These are phyloP conservation scores for Pythium myriotylum DNA, from an alignment of 352 stramenopile species.

Conservation along the genomic window DNA sequence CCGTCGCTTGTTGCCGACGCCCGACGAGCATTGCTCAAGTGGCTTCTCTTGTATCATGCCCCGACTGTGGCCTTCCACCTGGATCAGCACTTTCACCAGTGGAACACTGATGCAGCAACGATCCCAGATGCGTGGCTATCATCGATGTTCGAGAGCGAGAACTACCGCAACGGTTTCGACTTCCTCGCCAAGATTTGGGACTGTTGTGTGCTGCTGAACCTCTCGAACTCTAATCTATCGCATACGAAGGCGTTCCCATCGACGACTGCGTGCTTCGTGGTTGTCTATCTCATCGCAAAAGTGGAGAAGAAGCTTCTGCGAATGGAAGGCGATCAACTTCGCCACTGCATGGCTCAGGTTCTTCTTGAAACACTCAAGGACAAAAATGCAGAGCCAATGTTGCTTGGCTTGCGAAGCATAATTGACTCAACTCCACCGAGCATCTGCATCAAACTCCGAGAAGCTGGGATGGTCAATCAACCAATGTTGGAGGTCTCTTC, in stretches of 20 bases:
- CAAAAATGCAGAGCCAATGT: constrained; percentile 34
- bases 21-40: constrained; percentile 60
- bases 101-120: constrained; percentile 42
- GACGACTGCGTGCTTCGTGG: constrained; percentile 53
- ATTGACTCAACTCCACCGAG: constrained; percentile 67
- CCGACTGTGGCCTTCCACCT: constrained; percentile 71
- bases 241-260: constrained; percentile 29
- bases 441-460: constrained; percentile 56
- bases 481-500: background rate
- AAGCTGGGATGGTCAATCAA: constrained; percentile 28
- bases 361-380: constrained; percentile 53
- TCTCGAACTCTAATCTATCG: background rate
- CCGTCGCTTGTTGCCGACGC: constrained; percentile 31
- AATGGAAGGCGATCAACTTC: constrained; percentile 74
- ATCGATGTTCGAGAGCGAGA: constrained; percentile 74
- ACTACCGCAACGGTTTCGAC: constrained; percentile 46
- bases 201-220: constrained; percentile 55
- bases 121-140: constrained; percentile 73
- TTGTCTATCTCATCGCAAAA: constrained; percentile 44
- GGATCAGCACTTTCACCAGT: constrained; percentile 73
- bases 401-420: constrained; percentile 46
- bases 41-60: constrained; percentile 75
- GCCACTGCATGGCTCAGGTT: constrained; percentile 65
- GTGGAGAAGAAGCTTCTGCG: constrained; percentile 66
- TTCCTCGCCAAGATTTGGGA: constrained; percentile 73